These are phyloP conservation scores for Acer yangbiense DNA, from an alignment of 345 rosid genomes.

Conservation along the genomic window DNA sequence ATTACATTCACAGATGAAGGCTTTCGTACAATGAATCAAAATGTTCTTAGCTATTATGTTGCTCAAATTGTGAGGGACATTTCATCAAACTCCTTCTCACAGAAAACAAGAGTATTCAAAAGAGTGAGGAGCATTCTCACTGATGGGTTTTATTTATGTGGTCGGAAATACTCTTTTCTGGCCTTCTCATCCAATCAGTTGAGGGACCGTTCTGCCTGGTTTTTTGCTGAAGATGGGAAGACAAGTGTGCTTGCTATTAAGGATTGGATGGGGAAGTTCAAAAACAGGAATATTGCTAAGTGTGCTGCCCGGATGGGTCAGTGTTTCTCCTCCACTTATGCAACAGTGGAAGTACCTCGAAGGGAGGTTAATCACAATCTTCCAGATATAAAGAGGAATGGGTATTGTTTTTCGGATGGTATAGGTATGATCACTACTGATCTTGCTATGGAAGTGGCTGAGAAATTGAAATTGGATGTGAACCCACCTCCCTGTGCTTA, in stretches of 20 bases:
- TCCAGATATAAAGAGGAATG: constrained; percentile 63
- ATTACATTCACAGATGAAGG: constrained; percentile 95
- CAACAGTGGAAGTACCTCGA: constrained; percentile 71
- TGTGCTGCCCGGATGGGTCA: constrained; percentile 97
- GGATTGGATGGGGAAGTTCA: constrained; percentile 88
- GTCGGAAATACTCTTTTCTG: constrained; percentile 76
- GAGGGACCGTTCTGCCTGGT: constrained; percentile 94
- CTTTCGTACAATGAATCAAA: constrained; percentile 52
- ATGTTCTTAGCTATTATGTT: constrained; percentile 58
- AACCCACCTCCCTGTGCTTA: constrained; percentile 69
- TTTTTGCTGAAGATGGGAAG: constrained; percentile 73
- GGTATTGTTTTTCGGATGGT: constrained; percentile 80
- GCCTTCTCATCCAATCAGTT: constrained; percentile 94
- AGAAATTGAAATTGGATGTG: constrained; percentile 59
- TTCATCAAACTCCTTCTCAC: constrained; percentile 49
- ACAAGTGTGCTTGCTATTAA: constrained; percentile 44
- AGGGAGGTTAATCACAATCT: constrained; percentile 47
- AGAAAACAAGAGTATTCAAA: constrained; percentile 68
- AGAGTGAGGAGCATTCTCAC: constrained; percentile 66
- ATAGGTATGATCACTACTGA: constrained; percentile 83
- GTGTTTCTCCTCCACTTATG: constrained; percentile 95
- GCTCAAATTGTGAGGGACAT: constrained; percentile 70
- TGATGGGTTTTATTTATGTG: constrained; percentile 77
- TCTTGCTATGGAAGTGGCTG: constrained; percentile 74
- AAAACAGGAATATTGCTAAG: constrained; percentile 61